Base-by-base conservation (phyloP, 768 basidiomycete genomes). In the Nidularia pulvinata region DNA sequence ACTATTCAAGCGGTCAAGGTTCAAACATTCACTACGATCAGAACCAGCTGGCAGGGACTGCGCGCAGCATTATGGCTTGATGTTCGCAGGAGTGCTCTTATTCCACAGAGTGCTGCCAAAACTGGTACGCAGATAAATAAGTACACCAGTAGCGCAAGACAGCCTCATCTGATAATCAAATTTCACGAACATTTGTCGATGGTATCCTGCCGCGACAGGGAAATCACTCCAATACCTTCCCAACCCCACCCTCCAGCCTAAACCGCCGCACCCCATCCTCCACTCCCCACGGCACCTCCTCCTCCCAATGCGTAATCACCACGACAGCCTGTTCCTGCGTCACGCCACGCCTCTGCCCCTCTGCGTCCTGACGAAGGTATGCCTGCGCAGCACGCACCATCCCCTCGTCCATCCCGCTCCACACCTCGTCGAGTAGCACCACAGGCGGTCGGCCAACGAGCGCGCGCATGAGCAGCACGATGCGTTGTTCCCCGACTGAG, bases 281-380 rank as follows among this genome's bases (percentile, higher is more conserved):
- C 0, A 59, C 64, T 1, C 70, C 75, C 93, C 93, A 95, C 2
- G 95, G 95, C 14, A 95, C 84, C 69, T 98, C 95, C 36, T 89
- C 89, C 57, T 92, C 89, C 85, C 92, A 93, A 71, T 96, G 95
- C 37, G 88, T 93, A 52, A 98, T 82, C 3, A 92, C 87, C 1
- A 98, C 78, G 22, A 93, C 88, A 2, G 87, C 88, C 71, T 97
- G 93, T 43, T 79, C 71, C 9, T 68, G 59, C 19, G 71, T 72
- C 22, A 88, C 63, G 0, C 81, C 84, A 1, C 70, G 73, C n/a
- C 61, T 68, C 22, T 61, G 46, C n/a, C 33, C 19, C 47, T 44
- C 44, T 39, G 53, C 63, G 54, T 76, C 55, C 36, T 72, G 76
- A 16, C 86, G 74, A 44, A 99, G 64, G 62, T 92, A 91, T 42